Evolutionary conservation across 192 early-diverging fungal genomes (phyloP), one percentile per base, ranked within the genome.

Genomic region (Mortierella claussenii): DNA sequence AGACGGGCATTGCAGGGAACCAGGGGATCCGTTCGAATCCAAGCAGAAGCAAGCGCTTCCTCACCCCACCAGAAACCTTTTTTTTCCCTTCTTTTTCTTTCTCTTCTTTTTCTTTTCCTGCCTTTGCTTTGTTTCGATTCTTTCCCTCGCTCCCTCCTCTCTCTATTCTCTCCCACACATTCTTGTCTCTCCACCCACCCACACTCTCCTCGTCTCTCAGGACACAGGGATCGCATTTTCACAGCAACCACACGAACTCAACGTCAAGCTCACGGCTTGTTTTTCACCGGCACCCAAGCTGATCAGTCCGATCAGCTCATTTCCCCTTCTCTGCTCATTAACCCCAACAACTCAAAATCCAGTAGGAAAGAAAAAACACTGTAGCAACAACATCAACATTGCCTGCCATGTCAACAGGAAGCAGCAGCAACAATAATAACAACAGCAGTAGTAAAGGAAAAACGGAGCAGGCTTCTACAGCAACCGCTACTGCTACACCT

Each of bases 91-190:
- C 18, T 32, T 53, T 53, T 13, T 18, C 32, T 24, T 34, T 47
- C 34, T 45, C 36, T 49, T 40, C n/a, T 40, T 55, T 62, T 30
- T 30, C 55, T 36, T 7, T 34, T 32, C 27, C 33, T 46, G 10
- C 20, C 17, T 34, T 30, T 20, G 5, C 7, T 63, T n/a, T 3
- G 46, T 31, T 64, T 10, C 46, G 21, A 33, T 43, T 15, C 26
- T 33, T 54, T 55, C 34, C 17, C 31, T n/a, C 17, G 26, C 34
- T 56, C 15, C 46, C 32, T 46, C 52, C 13, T 46, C 43, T 17
- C 23, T 23, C 33, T 24, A n/a, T 48, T 42, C 30, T 26, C 30
- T 5, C 51, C 12, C 24, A 31, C 30, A 31, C 24, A 17, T 31
- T 40, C 37, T 40, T 7, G 13, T 40, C 37, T 10, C 37, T 13